Conservation (phyloP, 805 yeast genomes). For the Komagataella phaffii region DNA sequence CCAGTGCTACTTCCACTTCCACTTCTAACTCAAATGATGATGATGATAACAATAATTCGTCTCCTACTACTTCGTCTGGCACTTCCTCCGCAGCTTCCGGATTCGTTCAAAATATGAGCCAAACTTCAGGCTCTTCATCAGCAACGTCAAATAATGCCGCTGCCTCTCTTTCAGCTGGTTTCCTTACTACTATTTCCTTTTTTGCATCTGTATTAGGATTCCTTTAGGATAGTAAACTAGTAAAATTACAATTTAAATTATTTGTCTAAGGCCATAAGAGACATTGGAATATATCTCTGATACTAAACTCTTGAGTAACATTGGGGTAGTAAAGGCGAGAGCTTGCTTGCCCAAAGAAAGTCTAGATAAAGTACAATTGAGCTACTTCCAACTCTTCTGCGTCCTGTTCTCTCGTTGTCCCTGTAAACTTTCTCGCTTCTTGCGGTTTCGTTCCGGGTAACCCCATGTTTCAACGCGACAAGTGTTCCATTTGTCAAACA, state of each 20-base stretch:
- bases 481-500: not conserved
- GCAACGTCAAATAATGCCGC: not conserved
- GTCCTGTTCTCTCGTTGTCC: not conserved
- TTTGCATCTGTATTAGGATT: constrained; percentile 1
- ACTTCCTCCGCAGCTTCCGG: constrained; percentile 15
- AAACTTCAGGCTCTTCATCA: constrained; percentile 8
- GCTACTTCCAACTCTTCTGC: not conserved
- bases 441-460: not conserved
- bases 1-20: not conserved
- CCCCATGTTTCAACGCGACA: not conserved
- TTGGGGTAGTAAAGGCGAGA: not conserved
- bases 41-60: not conserved
- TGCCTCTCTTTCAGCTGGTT: constrained; percentile 3
- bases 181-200: constrained; percentile 1
- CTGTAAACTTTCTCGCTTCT: not conserved
- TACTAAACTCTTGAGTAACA: not conserved
- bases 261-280: not conserved
- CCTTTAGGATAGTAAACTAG: not conserved
- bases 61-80: not conserved
- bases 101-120: constrained; percentile 19
- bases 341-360: not conserved
- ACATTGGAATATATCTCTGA: not conserved
- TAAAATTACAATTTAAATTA: too few relatives aligned
- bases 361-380: not conserved
- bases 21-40: not conserved